These are phyloP conservation scores for Silene vulgaris DNA, from an alignment of 179 eudicot genomes.

Conservation along the genomic window DNA sequence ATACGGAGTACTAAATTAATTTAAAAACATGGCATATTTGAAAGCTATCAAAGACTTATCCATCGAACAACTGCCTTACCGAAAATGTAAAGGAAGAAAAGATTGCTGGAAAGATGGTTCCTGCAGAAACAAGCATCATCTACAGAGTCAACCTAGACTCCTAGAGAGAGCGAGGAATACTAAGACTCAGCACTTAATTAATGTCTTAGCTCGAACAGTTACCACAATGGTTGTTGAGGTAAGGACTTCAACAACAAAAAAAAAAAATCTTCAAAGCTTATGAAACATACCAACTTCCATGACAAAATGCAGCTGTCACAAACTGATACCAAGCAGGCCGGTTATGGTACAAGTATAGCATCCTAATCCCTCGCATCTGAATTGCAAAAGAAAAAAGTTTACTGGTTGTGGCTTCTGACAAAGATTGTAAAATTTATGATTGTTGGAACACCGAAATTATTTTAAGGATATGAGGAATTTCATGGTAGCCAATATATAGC, in stretches of 20 bases:
- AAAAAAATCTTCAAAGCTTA: not conserved
- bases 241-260: slow-evolving; percentile 2
- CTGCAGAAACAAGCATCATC: slow-evolving; percentile 37
- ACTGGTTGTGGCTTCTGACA: not conserved
- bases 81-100: slow-evolving; percentile 90
- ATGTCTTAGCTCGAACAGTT: not conserved
- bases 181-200: not conserved
- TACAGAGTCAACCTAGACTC: not conserved
- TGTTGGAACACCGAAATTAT: not conserved
- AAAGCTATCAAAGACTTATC: slow-evolving; percentile 1
- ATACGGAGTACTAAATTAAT: slow-evolving; percentile 11
- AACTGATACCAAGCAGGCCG: slow-evolving; percentile 91
- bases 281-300: slow-evolving; percentile 75
- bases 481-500: slow-evolving; percentile 1
- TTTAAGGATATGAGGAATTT: not conserved
- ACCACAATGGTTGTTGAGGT: not conserved
- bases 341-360: slow-evolving; percentile 72
- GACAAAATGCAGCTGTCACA: slow-evolving; percentile 94
- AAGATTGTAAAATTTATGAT: not conserved
- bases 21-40: not conserved
- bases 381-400: slow-evolving; percentile 12
- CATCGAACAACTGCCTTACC: slow-evolving; percentile 45
- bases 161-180: not conserved
- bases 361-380: slow-evolving; percentile 64
- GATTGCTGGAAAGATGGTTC: slow-evolving; percentile 97